These are phyloP conservation scores for Nidula niveotomentosa DNA, from an alignment of 1,284 basidiomycete genomes.

Conservation along the genomic window DNA sequence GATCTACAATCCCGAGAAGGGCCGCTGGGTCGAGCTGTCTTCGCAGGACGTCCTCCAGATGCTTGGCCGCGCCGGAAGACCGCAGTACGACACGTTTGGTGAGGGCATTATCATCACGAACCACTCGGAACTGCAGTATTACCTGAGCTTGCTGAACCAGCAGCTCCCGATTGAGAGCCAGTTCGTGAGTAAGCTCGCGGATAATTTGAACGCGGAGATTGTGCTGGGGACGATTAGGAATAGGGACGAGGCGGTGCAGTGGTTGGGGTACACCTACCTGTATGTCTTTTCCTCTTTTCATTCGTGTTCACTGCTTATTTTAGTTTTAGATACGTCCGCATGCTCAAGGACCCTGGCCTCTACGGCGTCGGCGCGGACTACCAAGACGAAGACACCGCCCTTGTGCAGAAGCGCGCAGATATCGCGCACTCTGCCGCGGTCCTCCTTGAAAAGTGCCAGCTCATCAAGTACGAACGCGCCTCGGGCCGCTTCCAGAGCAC, in stretches of 20 bases:
- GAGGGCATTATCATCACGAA: slow-evolving; percentile 99
- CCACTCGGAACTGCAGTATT: slow-evolving; percentile 96
- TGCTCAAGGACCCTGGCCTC: slow-evolving; percentile 88
- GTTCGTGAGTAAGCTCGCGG: slow-evolving; percentile 90
- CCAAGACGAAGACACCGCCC: slow-evolving; percentile 78
- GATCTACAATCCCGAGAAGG: slow-evolving; percentile 99
- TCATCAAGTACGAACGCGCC: slow-evolving; percentile 92
- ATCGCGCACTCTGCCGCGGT: slow-evolving; percentile 95
- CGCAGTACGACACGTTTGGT: slow-evolving; percentile 96
- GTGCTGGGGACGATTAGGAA: slow-evolving; percentile 96
- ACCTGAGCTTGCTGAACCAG: slow-evolving; percentile 91
- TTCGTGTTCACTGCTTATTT: not conserved
- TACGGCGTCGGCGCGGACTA: slow-evolving; percentile 94
- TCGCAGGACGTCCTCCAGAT: slow-evolving; percentile 98
- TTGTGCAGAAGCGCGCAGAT: slow-evolving; percentile 95
- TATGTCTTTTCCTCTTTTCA: slow-evolving; percentile 39
- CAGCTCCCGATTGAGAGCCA: slow-evolving; percentile 98
- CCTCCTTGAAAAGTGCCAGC: slow-evolving; percentile 90
- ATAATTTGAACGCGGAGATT: slow-evolving; percentile 98
- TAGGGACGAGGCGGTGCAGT: slow-evolving; percentile 96
- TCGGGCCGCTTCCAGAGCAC: slow-evolving; percentile 90
- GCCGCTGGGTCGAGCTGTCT: slow-evolving; percentile 95
- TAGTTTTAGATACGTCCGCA: slow-evolving; percentile 81
- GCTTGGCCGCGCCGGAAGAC: slow-evolving; percentile 97
- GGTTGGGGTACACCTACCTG: slow-evolving; percentile 95